Percentiles rank a stretch among this genome's conserved stretches.
These are phyloP conservation scores for Colletotrichum eleusines DNA, from an alignment of 2,329 filamentous ascomycete genomes.

Conservation along the genomic window DNA sequence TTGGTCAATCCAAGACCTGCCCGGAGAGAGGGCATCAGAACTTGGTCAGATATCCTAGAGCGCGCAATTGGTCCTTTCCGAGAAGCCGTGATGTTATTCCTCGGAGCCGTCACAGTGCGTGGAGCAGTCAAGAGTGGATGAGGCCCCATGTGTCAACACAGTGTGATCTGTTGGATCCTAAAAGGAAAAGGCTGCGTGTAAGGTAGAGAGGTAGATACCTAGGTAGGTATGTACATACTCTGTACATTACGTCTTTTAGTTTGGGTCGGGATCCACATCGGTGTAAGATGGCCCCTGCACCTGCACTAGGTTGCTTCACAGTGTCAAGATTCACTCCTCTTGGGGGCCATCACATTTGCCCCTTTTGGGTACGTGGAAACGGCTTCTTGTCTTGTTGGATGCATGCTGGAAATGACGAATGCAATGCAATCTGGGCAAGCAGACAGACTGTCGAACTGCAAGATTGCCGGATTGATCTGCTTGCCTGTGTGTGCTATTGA, in stretches of 20 bases:
- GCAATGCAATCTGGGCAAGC: too few species aligned
- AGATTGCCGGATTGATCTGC: neutral
- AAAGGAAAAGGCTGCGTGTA: neutral
- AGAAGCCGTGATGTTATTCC: neutral
- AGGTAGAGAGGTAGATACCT: neutral
- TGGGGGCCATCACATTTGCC: constrained; percentile 5
- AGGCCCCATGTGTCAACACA: neutral
- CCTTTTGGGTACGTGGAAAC: neutral
- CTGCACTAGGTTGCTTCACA: neutral
- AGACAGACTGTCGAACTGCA: neutral
- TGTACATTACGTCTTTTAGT: neutral
- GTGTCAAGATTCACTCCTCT: neutral
- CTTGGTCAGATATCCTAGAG: neutral
- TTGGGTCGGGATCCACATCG: constrained; percentile 27
- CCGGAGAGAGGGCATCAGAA: neutral
- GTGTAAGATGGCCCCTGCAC: constrained; percentile 22
- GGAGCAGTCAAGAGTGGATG: neutral
- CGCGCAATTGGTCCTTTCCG: neutral
- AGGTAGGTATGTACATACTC: neutral
- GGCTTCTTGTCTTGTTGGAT: constrained; percentile 4
- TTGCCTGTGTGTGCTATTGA: neutral
- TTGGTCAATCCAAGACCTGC: neutral
- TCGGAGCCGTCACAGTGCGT: constrained; percentile 16
- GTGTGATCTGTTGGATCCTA: neutral
- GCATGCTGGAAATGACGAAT: too few species aligned